phyloP scores from a whole-genome alignment of 805 yeast genomes.

The Cyberlindnera americana region DNA sequence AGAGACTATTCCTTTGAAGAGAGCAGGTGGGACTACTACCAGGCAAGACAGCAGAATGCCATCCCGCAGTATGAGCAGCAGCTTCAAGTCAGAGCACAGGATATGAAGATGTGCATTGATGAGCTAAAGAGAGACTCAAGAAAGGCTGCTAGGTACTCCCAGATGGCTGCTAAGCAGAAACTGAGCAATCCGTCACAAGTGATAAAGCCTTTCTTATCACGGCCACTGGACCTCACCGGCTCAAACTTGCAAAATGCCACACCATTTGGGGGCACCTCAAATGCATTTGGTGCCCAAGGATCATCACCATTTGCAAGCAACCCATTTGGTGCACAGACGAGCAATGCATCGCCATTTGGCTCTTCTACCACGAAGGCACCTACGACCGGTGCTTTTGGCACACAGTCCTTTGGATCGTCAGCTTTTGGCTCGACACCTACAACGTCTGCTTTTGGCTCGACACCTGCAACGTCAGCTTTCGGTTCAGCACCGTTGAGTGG shows the following conservation, averaged over 20 bases:
- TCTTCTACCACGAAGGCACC: neutral
- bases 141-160: constrained; percentile 57
- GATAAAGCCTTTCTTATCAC: constrained; percentile 33
- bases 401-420: constrained; percentile 4
- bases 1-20: constrained; percentile 57
- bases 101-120: constrained; percentile 41
- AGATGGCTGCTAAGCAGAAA: constrained; percentile 37
- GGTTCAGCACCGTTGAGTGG: too few species aligned
- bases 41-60: constrained; percentile 37
- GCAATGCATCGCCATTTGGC: constrained; percentile 9
- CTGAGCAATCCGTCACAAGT: constrained; percentile 26
- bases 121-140: constrained; percentile 38
- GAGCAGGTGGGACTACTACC: constrained; percentile 41
- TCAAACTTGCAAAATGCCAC: constrained; percentile 5
- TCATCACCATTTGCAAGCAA: constrained; percentile 10
- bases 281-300: constrained; percentile 19
- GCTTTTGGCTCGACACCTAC: constrained; percentile 7
- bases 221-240: constrained; percentile 32
- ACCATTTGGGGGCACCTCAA: constrained; percentile 3
- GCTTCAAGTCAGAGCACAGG: constrained; percentile 40
- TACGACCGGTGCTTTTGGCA: neutral
- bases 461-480: too few species aligned
- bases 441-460: constrained; percentile 14
- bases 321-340: constrained; percentile 3
- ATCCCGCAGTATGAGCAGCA: constrained; percentile 38